A percentile compares a stretch with the other conserved stretches of the same genome.
Conservation (phyloP, 345 rosid species). For the Psidium friedrichsthalianum region DNA sequence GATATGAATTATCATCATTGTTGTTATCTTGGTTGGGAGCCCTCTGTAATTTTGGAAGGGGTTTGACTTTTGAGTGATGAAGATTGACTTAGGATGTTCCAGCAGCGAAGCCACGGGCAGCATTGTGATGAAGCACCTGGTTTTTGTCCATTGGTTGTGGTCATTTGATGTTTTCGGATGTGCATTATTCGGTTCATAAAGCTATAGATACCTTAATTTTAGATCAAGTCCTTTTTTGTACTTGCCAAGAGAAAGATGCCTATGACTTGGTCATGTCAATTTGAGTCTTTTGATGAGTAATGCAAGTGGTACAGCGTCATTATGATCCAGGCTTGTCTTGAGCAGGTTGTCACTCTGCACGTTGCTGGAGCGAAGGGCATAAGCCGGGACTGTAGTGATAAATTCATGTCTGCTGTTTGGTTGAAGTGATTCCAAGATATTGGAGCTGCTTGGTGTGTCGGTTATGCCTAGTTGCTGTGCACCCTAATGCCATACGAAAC, state of each 20-base stretch:
- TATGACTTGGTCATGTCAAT: not conserved
- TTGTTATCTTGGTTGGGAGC: not conserved
- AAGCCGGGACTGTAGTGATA: not conserved
- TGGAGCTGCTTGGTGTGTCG: not conserved
- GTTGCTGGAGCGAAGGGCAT: not conserved
- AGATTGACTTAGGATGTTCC: not conserved
- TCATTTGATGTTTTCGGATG: not conserved
- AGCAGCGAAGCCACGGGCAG: not conserved
- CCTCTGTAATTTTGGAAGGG: not conserved
- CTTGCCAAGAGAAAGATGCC: not conserved
- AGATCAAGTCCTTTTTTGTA: not conserved
- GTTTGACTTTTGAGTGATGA: not conserved
- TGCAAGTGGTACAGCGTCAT: not conserved
- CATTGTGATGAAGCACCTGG: not conserved
- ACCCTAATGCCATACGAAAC: not conserved
- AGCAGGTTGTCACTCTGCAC: not conserved
- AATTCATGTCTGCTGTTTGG: not conserved
- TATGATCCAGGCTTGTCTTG: not conserved
- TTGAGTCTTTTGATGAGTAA: not conserved
- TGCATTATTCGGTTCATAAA: not conserved
- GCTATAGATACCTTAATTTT: not conserved
- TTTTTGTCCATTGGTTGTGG: not conserved
- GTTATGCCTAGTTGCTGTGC: not conserved
- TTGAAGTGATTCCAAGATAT: not conserved
- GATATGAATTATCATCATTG: not conserved